Evolutionary conservation across 495 filamentous ascomycete species (phyloP).

Genomic region (Pyrenopolyporus hunteri): DNA sequence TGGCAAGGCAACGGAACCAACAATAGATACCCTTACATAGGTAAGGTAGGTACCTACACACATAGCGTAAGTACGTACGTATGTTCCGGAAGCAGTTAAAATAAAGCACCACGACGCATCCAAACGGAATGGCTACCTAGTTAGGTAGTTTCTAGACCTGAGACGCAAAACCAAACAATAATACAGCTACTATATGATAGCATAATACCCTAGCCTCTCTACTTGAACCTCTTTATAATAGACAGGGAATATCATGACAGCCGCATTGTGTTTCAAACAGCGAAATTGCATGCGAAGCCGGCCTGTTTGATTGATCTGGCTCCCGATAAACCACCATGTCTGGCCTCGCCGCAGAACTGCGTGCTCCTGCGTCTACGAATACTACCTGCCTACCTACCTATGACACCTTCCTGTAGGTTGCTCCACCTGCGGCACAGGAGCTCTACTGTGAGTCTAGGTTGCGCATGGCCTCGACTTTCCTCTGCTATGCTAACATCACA

Average conservation of each 20-base stretch:
- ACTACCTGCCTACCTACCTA: constrained; percentile 28
- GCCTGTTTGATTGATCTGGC: constrained; percentile 17
- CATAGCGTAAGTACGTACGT: neutral
- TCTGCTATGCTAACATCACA: constrained; percentile 14
- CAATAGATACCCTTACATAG: no score
- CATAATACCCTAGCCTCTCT: constrained; percentile 10
- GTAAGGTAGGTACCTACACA: neutral
- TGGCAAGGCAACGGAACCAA: no score
- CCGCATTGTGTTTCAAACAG: constrained; percentile 29
- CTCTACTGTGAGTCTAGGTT: neutral
- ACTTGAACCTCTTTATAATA: constrained; percentile 2
- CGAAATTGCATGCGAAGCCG: constrained; percentile 21
- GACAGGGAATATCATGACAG: constrained; percentile 22
- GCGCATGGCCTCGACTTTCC: neutral
- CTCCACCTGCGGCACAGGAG: constrained; percentile 23
- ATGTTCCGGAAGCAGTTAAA: neutral
- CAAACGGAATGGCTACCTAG: constrained; percentile 3
- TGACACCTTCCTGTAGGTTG: constrained; percentile 13
- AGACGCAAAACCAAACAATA: constrained; percentile 21
- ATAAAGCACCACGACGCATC: neutral
- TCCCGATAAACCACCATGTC: constrained; percentile 22
- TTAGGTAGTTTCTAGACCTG: constrained; percentile 7
- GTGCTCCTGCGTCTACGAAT: constrained; percentile 29
- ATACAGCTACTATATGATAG: constrained; percentile 16
- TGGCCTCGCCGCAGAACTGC: constrained; percentile 35